Base-by-base conservation (phyloP, 345 rosid species). In the Xanthoceras sorbifolium region DNA sequence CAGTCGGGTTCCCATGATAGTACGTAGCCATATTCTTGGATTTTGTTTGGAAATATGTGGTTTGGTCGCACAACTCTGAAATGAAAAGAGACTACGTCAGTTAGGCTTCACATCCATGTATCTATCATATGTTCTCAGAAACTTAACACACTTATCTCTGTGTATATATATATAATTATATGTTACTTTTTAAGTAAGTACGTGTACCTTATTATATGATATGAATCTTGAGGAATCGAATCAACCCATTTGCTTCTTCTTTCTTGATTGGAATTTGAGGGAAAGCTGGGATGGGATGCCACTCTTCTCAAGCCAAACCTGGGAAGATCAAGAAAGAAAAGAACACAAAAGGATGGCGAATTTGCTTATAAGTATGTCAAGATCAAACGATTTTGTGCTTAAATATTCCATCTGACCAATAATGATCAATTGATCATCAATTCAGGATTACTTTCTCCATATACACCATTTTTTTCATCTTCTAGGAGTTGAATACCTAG, bases 1-100 rank as follows among this genome's bases (percentile, higher is more conserved):
- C 97, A 0, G 77, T 38, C 29, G 94, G 89, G 77, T 88, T 91
- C 29, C 93, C 95, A 74, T 92, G 91, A 77, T 82, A 93, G 86
- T 89, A 93, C 28, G 93, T 85, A 80, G 97, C 97, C 99, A 94
- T 94, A 67, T 50, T 32, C 20, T 61, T 0, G 64, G 63, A 62
- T 23, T 25, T 78, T 26, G 60, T 9, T 52, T 22, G 23, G 26
- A 67, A 81, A 60, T 66, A 48, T 63, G 11, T 59, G 66, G 67
- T 71, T 76, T 32, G 29, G 20, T 31, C 67, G 38, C 50, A 36
- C 28, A 66, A 64, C 69, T 20, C 26, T 23, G 55, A 29, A 73
- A 20, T 78, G 84, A 78, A 78, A 83, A 59, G 34, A 32, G 72
- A 55, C 76, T 1, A 64, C 75, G 76, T 71, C 26, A 77, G 59